Evolutionary conservation across 2,329 filamentous ascomycete species (phyloP).

Genomic region (Pseudocercospora eumusae): DNA sequence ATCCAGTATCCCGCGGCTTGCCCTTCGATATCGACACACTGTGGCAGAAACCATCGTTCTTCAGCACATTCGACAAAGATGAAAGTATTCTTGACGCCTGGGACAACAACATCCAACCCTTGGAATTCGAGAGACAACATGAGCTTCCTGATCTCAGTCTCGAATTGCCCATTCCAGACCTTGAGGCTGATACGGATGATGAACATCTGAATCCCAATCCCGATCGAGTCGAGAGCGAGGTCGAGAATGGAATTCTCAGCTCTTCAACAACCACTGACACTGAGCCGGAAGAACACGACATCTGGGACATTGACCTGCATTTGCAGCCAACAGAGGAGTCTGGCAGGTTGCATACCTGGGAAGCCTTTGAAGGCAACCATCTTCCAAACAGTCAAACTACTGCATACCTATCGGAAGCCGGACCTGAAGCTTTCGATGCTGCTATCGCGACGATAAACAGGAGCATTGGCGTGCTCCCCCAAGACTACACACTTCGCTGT

Average conservation of each 20-base stretch:
- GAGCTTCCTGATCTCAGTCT: slow-evolving; percentile 18
- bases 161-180: slow-evolving; percentile 21
- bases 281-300: slow-evolving; percentile 36
- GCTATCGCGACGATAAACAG: slow-evolving; percentile 53
- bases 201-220: slow-evolving; percentile 33
- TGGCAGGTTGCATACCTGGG: slow-evolving; percentile 64
- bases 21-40: slow-evolving; percentile 31
- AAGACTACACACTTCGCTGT: slow-evolving; percentile 48
- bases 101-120: slow-evolving; percentile 2
- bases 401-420: slow-evolving; percentile 68
- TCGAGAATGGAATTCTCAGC: slow-evolving; percentile 25
- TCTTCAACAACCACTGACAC: background rate
- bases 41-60: slow-evolving; percentile 27
- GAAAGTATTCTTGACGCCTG: slow-evolving; percentile 24
- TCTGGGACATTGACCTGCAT: slow-evolving; percentile 45
- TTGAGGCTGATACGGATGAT: slow-evolving; percentile 28
- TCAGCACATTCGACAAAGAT: slow-evolving; percentile 8
- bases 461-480: slow-evolving; percentile 43
- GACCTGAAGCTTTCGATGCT: slow-evolving; percentile 66
- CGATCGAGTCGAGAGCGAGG: background rate
- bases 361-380: slow-evolving; percentile 54
- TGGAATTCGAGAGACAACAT: slow-evolving; percentile 3
- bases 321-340: slow-evolving; percentile 38
- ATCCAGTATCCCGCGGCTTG: slow-evolving; percentile 20
- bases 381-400: slow-evolving; percentile 44